Evolutionary conservation across 768 basidiomycete genomes (phyloP).

Genomic region (Scleroderma citrinum): DNA sequence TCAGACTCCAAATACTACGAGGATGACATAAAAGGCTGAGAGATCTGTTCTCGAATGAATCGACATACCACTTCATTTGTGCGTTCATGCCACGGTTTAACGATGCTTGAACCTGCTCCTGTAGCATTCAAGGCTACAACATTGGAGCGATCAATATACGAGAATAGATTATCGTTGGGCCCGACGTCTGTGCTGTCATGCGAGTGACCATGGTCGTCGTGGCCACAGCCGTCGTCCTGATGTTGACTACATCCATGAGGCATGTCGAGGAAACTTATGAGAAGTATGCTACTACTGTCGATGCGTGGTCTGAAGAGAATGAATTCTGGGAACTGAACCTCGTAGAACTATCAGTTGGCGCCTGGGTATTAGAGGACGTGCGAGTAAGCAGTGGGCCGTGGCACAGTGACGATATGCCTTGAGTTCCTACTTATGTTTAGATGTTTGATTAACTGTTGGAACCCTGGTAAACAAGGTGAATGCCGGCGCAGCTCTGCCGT

Average conservation of each 20-base stretch:
- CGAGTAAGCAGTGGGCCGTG: too few species aligned
- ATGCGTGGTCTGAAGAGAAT: too few species aligned
- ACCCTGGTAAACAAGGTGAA: too few species aligned
- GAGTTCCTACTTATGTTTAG: too few species aligned
- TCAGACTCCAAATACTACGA: slow-evolving; percentile 79
- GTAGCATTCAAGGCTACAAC: slow-evolving; percentile 73
- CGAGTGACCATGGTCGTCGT: slow-evolving; percentile 57
- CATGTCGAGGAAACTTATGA: slow-evolving; percentile 30
- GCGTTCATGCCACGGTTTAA: slow-evolving; percentile 86
- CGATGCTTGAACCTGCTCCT: slow-evolving; percentile 47
- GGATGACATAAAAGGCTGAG: slow-evolving; percentile 2
- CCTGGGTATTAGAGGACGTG: too few species aligned
- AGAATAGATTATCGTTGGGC: slow-evolving; percentile 65
- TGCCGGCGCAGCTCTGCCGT: too few species aligned
- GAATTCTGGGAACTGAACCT: too few species aligned
- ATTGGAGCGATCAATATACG: slow-evolving; percentile 72
- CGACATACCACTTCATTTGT: slow-evolving; percentile 61
- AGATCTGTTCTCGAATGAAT: background rate
- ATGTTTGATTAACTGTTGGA: too few species aligned
- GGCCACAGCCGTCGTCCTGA: slow-evolving; percentile 47
- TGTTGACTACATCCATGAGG: slow-evolving; percentile 36
- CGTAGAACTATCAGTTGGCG: too few species aligned
- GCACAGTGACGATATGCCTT: too few species aligned
- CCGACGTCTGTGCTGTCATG: slow-evolving; percentile 44
- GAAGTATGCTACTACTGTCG: too few species aligned